Percentiles rank a stretch among this genome's conserved stretches.
Evolutionary conservation across 176 grass and related monocot species (phyloP).

Genomic region (Puya raimondii): DNA sequence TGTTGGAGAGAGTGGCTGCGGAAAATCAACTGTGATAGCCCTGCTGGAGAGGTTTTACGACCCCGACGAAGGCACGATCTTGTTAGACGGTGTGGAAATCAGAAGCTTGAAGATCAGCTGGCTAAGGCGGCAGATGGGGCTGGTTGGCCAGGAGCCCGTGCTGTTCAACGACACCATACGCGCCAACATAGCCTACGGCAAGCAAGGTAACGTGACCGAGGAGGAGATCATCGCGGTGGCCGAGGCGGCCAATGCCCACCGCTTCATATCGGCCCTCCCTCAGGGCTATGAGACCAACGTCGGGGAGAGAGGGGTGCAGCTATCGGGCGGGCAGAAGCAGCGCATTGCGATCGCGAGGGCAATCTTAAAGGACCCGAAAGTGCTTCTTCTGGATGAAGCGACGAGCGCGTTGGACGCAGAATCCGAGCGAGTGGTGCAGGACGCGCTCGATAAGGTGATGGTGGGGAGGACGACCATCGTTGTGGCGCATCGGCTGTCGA

Average conservation of each 20-base stretch:
- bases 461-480: slow-evolving; percentile 35
- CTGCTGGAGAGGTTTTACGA: slow-evolving; percentile 79
- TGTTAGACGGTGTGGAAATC: slow-evolving; percentile 41
- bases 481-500: slow-evolving; percentile 39
- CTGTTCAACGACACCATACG: slow-evolving; percentile 59
- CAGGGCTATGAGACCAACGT: slow-evolving; percentile 50
- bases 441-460: slow-evolving; percentile 41
- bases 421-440: slow-evolving; percentile 48
- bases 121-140: slow-evolving; percentile 56
- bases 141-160: slow-evolving; percentile 62
- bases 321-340: slow-evolving; percentile 65
- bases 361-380: slow-evolving; percentile 31
- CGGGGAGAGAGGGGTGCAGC: slow-evolving; percentile 51
- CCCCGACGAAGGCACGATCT: slow-evolving; percentile 39
- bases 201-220: slow-evolving; percentile 34
- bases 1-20: slow-evolving; percentile 71
- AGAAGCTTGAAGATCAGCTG: slow-evolving; percentile 48
- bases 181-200: slow-evolving; percentile 63
- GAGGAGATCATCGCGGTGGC: slow-evolving; percentile 56
- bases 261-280: slow-evolving; percentile 49
- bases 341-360: slow-evolving; percentile 64
- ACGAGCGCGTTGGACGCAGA: slow-evolving; percentile 52
- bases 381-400: slow-evolving; percentile 53
- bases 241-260: slow-evolving; percentile 43
- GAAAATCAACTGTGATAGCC: slow-evolving; percentile 68